Base-by-base conservation (phyloP, 805 yeast genomes). In the Yamadazyma nakazawae region DNA sequence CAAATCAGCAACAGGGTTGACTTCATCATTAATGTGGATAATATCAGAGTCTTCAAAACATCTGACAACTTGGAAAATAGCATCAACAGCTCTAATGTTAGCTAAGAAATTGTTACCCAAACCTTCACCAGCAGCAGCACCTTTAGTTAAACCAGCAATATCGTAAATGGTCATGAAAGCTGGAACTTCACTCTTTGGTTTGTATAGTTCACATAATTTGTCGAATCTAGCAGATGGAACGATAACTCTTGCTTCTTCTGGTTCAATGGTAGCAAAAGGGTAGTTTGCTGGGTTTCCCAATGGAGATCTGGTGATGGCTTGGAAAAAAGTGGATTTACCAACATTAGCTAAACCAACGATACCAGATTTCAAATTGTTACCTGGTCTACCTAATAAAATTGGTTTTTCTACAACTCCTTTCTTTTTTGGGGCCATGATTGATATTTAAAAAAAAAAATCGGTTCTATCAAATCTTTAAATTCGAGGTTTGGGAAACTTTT, bases 11-110 rank as follows among this genome's bases (percentile, higher is more conserved):
- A 81, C 84, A 54, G 99, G 99, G 71, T 94, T 83, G 21, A 52
- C 55, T 36, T 47, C 49, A 28, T 49, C 50, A 96, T 53, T 50
- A 60, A 94, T 87, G 72, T 94, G 99, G 59, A 91, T 90, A 61
- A 94, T 94, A 65, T 94, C 99, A 34, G 97, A 95, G 69, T 94
- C 99, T 64, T 90, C 96, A 62, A 94, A 94, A 72, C 96, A 88
- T 72, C 99, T 85, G 42, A 94, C 98, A 54, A 94, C 96, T 75
- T 94, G 98, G 75, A 87, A 94, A 55, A 94, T 85, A 53, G 97
- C 96, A 79, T 94, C 99, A 47, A 94, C 99, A 41, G 96, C 94
- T 72, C 98, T 82, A 61, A 94, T 94, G 68, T 94, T 91, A 57
- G 96, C 85, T 74, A 94, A 81, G 80, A 94, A 94, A 53, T 96